Base-by-base conservation (phyloP, 257 asterid genomes). In the Ocimum tenuiflorum region DNA sequence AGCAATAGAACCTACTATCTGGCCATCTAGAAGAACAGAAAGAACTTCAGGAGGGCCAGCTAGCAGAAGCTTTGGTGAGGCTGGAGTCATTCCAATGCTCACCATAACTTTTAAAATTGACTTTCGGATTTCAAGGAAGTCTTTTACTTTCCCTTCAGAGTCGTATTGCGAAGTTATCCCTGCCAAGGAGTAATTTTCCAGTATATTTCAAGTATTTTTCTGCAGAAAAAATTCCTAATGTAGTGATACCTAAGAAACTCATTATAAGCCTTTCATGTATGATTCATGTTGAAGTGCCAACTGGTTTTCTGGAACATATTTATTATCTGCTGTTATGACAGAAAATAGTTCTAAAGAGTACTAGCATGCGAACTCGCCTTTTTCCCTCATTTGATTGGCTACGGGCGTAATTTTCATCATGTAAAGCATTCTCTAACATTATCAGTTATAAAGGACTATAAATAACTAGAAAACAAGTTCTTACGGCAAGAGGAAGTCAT, bases 401-500 rank as follows among this genome's bases (percentile, higher is more conserved):
- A 45, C 20, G 19, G 56, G 48, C 22, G n/a, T 59, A 22, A 19
- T 1, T 18, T 57, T 45, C 69, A 14, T 64, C 59, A 59, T 19
- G 60, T 20, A 20, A 60, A 67, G 54, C 10, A 13, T 61, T 35
- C 67, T 18, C 31, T 60, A 47, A 11, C 53, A 63, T 10, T 35
- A 67, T 54, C 53, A 23, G 41, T 8, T 51, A 53, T 20, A 65
- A 29, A 46, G n/a, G 20, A 31, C 66, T 42, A 19, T 1, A 56
- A 48, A 27, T 52, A 63, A 33, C 15, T 38, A 14, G 47, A 52
- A 68, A 61, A 53, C 33, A 24, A 61, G 77, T 60, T 71, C 99
- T 90, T 86, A 94, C 99, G 92, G 76, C 99, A 94, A 71, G 97
- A 55, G 15, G 86, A 74, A 77, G 97, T 82, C 95, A 94, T 79